Conservation (phyloP, 768 basidiomycete genomes). For the Kwoniella newhampshirensis region DNA sequence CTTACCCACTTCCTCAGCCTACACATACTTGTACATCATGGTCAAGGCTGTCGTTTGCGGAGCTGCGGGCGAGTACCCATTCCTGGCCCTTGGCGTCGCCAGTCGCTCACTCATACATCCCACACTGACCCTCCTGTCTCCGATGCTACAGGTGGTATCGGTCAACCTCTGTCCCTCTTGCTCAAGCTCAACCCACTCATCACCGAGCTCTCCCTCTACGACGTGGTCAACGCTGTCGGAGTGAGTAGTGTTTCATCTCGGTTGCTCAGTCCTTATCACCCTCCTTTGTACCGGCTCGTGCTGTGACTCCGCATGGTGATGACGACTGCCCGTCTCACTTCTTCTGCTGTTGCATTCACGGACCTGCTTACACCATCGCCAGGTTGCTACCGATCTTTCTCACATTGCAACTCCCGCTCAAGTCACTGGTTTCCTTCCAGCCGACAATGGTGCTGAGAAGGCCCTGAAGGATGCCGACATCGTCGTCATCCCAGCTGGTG, state of each 20-base stretch:
- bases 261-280: neutral
- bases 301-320: neutral
- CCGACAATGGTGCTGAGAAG: constrained; percentile 54
- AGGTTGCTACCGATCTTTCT: constrained; percentile 88
- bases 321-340: neutral
- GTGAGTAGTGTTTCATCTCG: constrained; percentile 52
- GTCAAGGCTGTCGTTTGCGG: constrained; percentile 93
- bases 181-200: constrained; percentile 92
- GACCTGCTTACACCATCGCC: neutral
- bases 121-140: neutral
- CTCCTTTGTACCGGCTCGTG: constrained; percentile 5
- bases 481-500: constrained; percentile 93
- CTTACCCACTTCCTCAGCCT: neutral
- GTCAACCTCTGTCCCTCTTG: constrained; percentile 90
- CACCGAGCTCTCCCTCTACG: constrained; percentile 78
- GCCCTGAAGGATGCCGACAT: constrained; percentile 80
- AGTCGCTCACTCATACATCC: neutral
- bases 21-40: constrained; percentile 53
- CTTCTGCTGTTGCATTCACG: neutral
- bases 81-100: constrained; percentile 13
- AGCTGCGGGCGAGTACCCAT: constrained; percentile 68
- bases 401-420: constrained; percentile 84
- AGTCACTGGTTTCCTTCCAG: constrained; percentile 58
- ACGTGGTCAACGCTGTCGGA: constrained; percentile 93
- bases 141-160: constrained; percentile 68